Percentiles rank a stretch among this genome's conserved stretches.
phyloP scores from a whole-genome alignment of 2,329 filamentous ascomycete species.

The Aspergillus persii region DNA sequence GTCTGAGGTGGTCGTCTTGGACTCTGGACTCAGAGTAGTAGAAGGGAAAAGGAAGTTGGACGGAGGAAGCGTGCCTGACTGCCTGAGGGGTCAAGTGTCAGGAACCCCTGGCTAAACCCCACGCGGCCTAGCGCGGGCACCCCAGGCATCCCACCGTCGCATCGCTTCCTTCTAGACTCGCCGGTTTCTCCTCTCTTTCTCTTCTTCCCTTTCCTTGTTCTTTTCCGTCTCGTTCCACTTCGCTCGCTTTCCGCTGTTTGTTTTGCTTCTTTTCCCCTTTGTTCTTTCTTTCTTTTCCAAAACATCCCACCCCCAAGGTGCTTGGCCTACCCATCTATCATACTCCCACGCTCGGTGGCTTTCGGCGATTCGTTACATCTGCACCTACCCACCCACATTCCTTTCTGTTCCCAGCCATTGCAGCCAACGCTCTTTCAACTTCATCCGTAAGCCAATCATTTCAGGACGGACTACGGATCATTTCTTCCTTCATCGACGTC shows the following conservation, averaged over 20 bases:
- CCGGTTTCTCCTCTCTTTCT: slow-evolving; percentile 3
- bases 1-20: too few species aligned
- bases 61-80: not conserved
- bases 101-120: slow-evolving; percentile 1
- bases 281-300: not conserved
- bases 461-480: not conserved
- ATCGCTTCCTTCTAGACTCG: slow-evolving; percentile 10
- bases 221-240: not conserved
- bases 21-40: too few species aligned
- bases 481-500: not conserved
- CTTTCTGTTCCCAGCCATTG: not conserved
- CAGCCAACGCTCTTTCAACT: not conserved
- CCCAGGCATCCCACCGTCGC: not conserved
- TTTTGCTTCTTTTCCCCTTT: not conserved
- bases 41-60: too few species aligned
- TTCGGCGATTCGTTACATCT: not conserved
- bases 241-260: not conserved
- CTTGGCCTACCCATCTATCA: not conserved
- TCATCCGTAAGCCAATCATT: not conserved
- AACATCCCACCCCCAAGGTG: not conserved
- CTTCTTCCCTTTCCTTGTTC: not conserved
- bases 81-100: not conserved
- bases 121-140: not conserved
- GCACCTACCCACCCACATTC: not conserved
- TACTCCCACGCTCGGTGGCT: not conserved